A percentile compares a stretch with the other conserved stretches of the same genome.
phyloP scores from a whole-genome alignment of 441 rosid species.

The Eruca vesicaria region DNA sequence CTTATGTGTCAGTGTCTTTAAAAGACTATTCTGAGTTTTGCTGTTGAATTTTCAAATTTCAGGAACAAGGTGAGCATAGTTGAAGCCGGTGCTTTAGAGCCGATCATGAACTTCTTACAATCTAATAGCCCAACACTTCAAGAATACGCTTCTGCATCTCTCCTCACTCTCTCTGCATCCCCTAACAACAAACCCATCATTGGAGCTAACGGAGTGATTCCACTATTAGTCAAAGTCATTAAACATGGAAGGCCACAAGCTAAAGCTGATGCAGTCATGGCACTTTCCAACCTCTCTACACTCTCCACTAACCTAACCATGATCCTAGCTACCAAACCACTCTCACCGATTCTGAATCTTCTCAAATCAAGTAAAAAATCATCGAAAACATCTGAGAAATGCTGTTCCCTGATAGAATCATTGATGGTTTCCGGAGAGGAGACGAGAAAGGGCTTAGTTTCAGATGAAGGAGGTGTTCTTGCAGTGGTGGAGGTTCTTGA shows the following conservation, averaged over 20 bases:
- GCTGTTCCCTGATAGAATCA: slow-evolving; percentile 74
- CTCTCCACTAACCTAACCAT: slow-evolving; percentile 44
- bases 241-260: slow-evolving; percentile 77
- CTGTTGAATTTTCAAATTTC: slow-evolving; percentile 31
- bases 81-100: slow-evolving; percentile 84
- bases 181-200: slow-evolving; percentile 71
- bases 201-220: slow-evolving; percentile 73
- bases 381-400: slow-evolving; percentile 80
- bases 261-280: slow-evolving; percentile 47
- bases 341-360: slow-evolving; percentile 57
- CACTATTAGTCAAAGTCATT: slow-evolving; percentile 65
- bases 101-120: slow-evolving; percentile 66
- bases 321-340: slow-evolving; percentile 56
- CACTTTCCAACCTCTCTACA: slow-evolving; percentile 90
- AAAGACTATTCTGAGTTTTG: slow-evolving; percentile 18
- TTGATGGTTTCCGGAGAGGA: slow-evolving; percentile 71
- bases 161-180: slow-evolving; percentile 90
- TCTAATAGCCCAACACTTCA: slow-evolving; percentile 54
- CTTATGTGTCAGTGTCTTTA: neutral
- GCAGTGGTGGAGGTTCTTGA: slow-evolving; percentile 86
- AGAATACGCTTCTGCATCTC: slow-evolving; percentile 78
- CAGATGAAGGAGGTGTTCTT: slow-evolving; percentile 79
- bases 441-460: slow-evolving; percentile 47
- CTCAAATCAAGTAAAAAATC: slow-evolving; percentile 70
- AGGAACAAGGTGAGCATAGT: slow-evolving; percentile 86